Evolutionary conservation across 352 stramenopile species (phyloP).

Genomic region (Pythium guiyangense): DNA sequence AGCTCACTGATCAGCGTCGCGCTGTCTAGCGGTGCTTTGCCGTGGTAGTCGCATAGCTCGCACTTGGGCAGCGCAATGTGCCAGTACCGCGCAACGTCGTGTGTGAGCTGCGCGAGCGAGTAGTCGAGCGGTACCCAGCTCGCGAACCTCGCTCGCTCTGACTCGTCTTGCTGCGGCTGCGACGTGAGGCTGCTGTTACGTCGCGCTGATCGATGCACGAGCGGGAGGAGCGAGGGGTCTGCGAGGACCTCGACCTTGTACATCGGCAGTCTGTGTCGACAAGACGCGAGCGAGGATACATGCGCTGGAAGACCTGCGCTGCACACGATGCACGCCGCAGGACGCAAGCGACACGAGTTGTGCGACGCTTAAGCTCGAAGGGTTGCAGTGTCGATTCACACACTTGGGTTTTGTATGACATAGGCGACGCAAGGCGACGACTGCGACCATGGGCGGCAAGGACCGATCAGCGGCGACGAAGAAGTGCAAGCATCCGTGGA

Average conservation of each 20-base stretch:
- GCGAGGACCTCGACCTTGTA: constrained; percentile 32
- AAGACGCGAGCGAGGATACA: not conserved
- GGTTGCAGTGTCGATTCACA: not conserved
- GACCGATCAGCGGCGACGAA: constrained; percentile 19
- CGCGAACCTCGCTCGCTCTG: constrained; percentile 13
- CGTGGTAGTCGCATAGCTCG: constrained; percentile 28
- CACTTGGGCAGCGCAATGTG: constrained; percentile 34
- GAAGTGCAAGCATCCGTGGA: constrained; percentile 34
- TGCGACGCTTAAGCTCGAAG: no score
- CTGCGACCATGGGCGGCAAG: constrained; percentile 1
- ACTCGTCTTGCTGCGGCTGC: not conserved
- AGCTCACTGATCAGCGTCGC: constrained; percentile 14
- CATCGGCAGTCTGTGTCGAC: constrained; percentile 14
- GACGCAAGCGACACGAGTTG: no score
- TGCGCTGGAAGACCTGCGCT: no score
- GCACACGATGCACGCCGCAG: no score
- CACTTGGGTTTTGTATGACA: not conserved
- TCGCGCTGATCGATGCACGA: not conserved
- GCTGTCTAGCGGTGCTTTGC: constrained; percentile 14
- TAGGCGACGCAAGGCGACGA: not conserved
- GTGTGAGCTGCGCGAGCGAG: constrained; percentile 27
- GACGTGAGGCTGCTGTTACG: not conserved
- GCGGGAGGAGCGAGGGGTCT: constrained; percentile 4
- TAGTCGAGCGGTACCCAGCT: constrained; percentile 58
- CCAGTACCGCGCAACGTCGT: constrained; percentile 48